A percentile compares a stretch with the other conserved stretches of the same genome.
phyloP scores from a whole-genome alignment of 257 asterid genomes.

The Vinca minor region DNA sequence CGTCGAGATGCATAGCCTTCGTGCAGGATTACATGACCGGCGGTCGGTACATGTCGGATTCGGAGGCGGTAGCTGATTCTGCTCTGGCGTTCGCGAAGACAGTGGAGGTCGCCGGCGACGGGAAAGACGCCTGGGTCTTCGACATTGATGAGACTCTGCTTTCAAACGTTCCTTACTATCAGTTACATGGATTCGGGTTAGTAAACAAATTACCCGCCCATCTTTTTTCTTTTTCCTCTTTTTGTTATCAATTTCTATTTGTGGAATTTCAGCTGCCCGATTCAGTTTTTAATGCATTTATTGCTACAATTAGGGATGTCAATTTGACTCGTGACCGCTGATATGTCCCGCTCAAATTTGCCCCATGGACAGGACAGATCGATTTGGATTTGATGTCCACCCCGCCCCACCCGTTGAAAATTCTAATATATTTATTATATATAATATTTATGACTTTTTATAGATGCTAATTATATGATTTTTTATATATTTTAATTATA shows the following conservation, averaged over 20 bases:
- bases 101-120: slow-evolving; percentile 32
- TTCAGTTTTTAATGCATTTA: not conserved
- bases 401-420: too few species aligned
- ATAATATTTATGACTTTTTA: too few species aligned
- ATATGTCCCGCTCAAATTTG: too few species aligned
- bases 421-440: too few species aligned
- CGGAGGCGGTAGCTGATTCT: slow-evolving; percentile 52
- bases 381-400: too few species aligned
- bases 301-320: too few species aligned
- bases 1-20: slow-evolving; percentile 40
- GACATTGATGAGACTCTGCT: slow-evolving; percentile 86
- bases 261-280: not conserved
- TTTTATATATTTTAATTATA: too few species aligned
- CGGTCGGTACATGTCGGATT: slow-evolving; percentile 42
- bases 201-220: not conserved
- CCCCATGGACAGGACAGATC: too few species aligned
- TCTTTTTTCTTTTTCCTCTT: not conserved
- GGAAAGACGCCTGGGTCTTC: slow-evolving; percentile 78
- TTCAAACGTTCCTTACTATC: slow-evolving; percentile 69
- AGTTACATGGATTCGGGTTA: slow-evolving; percentile 67
- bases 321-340: too few species aligned
- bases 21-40: slow-evolving; percentile 54
- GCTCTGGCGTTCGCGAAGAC: slow-evolving; percentile 39
- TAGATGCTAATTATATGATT: too few species aligned
- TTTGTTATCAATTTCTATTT: not conserved